Conservation (phyloP, 2,329 filamentous ascomycete genomes). For the Aspergillus flavus region DNA sequence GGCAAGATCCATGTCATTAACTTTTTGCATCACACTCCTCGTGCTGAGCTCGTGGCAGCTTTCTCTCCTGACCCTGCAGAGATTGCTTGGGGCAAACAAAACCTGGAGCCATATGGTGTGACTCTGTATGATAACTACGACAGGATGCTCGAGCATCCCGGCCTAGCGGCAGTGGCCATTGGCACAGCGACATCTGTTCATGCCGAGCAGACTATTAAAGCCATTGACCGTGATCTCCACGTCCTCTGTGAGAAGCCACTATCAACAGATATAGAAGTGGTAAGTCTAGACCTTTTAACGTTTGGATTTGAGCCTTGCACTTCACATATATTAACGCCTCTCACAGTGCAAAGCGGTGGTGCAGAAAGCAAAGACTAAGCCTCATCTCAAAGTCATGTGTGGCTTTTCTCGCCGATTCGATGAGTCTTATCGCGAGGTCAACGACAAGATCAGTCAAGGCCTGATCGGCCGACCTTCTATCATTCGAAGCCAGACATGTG, state of each 20-base stretch:
- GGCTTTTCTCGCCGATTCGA: constrained; percentile 70
- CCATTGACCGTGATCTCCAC: constrained; percentile 56
- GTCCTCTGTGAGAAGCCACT: constrained; percentile 58
- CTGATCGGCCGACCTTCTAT: constrained; percentile 62
- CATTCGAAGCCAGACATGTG: constrained; percentile 66
- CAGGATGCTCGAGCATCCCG: constrained; percentile 57
- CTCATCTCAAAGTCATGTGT: constrained; percentile 66
- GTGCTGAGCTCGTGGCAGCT: constrained; percentile 51
- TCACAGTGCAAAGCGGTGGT: constrained; percentile 60
- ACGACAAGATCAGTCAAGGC: constrained; percentile 54
- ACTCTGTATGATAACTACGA: constrained; percentile 56
- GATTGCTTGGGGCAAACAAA: constrained; percentile 51
- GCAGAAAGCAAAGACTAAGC: constrained; percentile 55
- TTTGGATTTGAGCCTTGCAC: too few relatives aligned
- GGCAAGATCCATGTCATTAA: constrained; percentile 51
- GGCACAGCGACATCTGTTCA: constrained; percentile 58
- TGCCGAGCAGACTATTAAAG: constrained; percentile 58
- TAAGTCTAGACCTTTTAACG: constrained; percentile 34
- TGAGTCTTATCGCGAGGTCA: constrained; percentile 63
- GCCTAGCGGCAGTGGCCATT: constrained; percentile 57
- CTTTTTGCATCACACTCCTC: constrained; percentile 48
- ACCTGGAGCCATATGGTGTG: constrained; percentile 54
- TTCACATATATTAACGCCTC: background rate
- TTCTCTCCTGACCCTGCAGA: constrained; percentile 49
- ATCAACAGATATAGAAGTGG: constrained; percentile 59